Evolutionary conservation across 306 rosid genomes (phyloP), one percentile per base, ranked within the genome.

Genomic region (Sicyos edulis): DNA sequence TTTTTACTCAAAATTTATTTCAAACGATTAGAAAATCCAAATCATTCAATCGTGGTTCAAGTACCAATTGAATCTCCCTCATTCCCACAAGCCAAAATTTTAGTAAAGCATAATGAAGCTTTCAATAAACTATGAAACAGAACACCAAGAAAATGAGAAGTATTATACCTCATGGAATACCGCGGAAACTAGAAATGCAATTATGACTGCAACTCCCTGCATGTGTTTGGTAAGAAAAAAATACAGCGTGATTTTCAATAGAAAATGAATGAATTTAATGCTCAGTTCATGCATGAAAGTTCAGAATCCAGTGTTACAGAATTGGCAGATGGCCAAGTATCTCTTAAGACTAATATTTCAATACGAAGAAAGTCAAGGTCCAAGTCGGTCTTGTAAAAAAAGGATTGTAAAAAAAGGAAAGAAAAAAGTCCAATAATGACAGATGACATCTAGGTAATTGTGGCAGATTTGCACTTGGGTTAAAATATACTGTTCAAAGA

Each of bases 131-230:
- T 32, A 40, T 40, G 45, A 40, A 40, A 40, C n/a, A 19, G 4
- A 17, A 47, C 13, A 57, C 20, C 20, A 21, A 74, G 45, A 70
- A 5, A 26, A 19, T 32, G 32, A 59, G 6, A 10, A 80, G 76
- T 49, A 37, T 22, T 60, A 49, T 78, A 93, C 99, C 99, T 95
- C 99, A 63, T 95, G 99, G 79, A 95, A 91, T 75, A 88, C 79
- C 4, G 97, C 99, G 77, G 99, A 95, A 73, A 91, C 90, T 54
- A 95, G 81, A 77, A 91, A 95, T 20, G 86, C 79, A 15, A 95
- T 85, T 63, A 95, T 8, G 68, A 89, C n/a, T 12, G 97, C 85
- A 71, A 73, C 85, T 42, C 86, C 91, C 99, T 95, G 89, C 61
- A 81, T 17, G 62, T 56, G 22, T 24, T 80, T 57, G 55, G 72